A percentile compares a stretch with the other conserved stretches of the same genome.
Evolutionary conservation across 257 asterid species (phyloP).

Genomic region (Ophiorrhiza pumila): DNA sequence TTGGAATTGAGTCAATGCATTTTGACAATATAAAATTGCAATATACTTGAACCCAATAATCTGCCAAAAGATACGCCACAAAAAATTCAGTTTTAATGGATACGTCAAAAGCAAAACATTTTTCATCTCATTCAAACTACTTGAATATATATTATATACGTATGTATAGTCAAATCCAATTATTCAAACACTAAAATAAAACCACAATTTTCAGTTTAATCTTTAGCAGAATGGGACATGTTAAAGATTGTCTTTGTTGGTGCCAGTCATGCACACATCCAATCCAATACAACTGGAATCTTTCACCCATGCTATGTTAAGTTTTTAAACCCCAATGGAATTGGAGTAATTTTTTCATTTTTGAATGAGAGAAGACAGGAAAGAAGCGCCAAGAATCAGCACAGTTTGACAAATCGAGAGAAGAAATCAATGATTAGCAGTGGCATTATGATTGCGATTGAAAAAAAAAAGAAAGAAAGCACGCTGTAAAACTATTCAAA

Average conservation of each 20-base stretch:
- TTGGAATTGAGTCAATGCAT: background rate
- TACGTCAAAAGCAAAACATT: conserved; percentile 5
- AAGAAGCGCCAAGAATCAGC: conserved; percentile 11
- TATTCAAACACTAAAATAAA: background rate
- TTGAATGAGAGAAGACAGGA: too few species aligned
- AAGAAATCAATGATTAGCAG: background rate
- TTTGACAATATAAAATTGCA: background rate
- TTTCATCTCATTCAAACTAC: conserved; percentile 3
- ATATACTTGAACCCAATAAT: conserved; percentile 7
- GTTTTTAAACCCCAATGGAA: too few species aligned
- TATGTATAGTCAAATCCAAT: background rate
- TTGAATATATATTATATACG: too few species aligned
- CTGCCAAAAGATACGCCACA: conserved; percentile 21
- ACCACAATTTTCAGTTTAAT: background rate
- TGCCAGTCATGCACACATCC: too few species aligned
- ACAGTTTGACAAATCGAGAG: conserved; percentile 1
- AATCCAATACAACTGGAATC: too few species aligned
- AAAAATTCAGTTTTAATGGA: conserved; percentile 13
- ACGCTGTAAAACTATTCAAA: conserved; percentile 6
- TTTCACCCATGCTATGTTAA: too few species aligned
- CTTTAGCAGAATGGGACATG: background rate
- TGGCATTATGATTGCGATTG: background rate
- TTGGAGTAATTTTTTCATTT: too few species aligned
- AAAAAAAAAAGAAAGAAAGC: background rate
- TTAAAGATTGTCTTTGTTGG: background rate